Evolutionary conservation across 768 basidiomycete species (phyloP).

Genomic region (Pulveroboletus frians): DNA sequence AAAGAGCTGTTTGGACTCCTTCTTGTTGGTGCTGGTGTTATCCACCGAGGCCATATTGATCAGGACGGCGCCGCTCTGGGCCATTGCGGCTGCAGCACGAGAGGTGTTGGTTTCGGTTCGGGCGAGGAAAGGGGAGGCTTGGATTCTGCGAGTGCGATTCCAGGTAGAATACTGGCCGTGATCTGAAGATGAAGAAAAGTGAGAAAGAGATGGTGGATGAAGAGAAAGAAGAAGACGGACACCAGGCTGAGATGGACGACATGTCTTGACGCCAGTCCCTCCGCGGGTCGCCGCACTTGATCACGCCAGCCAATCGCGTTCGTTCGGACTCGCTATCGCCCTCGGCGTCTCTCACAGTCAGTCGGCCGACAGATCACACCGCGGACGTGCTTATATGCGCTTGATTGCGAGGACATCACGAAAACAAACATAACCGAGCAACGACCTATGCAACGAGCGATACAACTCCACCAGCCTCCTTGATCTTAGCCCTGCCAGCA

Average conservation of each 20-base stretch:
- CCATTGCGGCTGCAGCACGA: slow-evolving; percentile 46
- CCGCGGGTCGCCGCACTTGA: background rate
- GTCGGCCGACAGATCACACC: background rate
- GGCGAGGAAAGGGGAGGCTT: slow-evolving; percentile 48
- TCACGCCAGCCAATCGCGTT: background rate
- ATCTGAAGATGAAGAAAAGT: slow-evolving; percentile 28
- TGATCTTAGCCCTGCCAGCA: slow-evolving; percentile 63
- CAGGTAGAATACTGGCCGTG: slow-evolving; percentile 49
- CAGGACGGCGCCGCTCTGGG: slow-evolving; percentile 32
- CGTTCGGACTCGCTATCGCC: background rate
- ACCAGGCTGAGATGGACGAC: slow-evolving; percentile 36
- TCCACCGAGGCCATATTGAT: slow-evolving; percentile 21
- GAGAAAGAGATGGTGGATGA: background rate
- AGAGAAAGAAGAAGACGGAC: slow-evolving; percentile 23
- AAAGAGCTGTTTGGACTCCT: slow-evolving; percentile 71
- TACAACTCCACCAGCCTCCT: slow-evolving; percentile 92
- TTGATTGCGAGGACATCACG: background rate
- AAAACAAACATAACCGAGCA: slow-evolving; percentile 22
- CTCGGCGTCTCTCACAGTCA: no score
- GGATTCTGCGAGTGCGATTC: slow-evolving; percentile 54
- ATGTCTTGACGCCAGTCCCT: slow-evolving; percentile 14
- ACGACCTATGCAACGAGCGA: slow-evolving; percentile 75
- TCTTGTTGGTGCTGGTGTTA: slow-evolving; percentile 29
- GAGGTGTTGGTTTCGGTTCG: slow-evolving; percentile 46
- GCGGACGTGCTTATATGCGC: background rate